Base-by-base conservation (phyloP, 208 protist genomes). In the Balamuthia mandrillaris region DNA sequence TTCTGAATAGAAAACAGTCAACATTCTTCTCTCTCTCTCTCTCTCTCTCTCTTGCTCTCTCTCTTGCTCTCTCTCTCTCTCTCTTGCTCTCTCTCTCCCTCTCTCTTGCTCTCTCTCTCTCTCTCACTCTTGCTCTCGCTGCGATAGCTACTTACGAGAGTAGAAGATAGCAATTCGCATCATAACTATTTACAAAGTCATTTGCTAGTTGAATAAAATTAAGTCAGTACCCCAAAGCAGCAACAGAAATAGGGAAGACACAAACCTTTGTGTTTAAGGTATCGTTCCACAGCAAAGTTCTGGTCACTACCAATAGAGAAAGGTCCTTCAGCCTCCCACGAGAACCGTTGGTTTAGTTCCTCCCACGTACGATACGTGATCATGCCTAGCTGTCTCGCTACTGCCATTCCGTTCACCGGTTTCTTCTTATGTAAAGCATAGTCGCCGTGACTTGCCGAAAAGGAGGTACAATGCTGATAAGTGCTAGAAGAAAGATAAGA, bases 81-180 rank as follows among this genome's bases (percentile, higher is more conserved):
- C n/a, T n/a, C n/a, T n/a, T n/a, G n/a, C n/a, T n/a, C n/a, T n/a
- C n/a, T n/a, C n/a, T n/a, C n/a, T n/a, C n/a, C n/a, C n/a, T n/a
- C n/a, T n/a, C n/a, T n/a, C n/a, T n/a, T n/a, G n/a, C n/a, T n/a
- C n/a, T n/a, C n/a, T n/a, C n/a, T n/a, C n/a, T n/a, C n/a, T n/a
- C n/a, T n/a, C n/a, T n/a, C n/a, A n/a, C n/a, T n/a, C n/a, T n/a
- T n/a, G n/a, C n/a, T n/a, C n/a, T n/a, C n/a, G n/a, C n/a, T n/a
- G n/a, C n/a, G n/a, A n/a, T n/a, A n/a, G n/a, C n/a, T n/a, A 33
- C 74, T 33, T 21, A 82, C 74, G 74, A 82, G 18, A 82, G 56
- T 12, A 82, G 51, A n/a, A 82, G 45, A 31, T 82, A 82, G 56
- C 74, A 60, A 39, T 82, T 82, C 10, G 74, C 39, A 24, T 82